Conservation (phyloP, 2,329 filamentous ascomycete species). For the Claviceps cyperi region DNA sequence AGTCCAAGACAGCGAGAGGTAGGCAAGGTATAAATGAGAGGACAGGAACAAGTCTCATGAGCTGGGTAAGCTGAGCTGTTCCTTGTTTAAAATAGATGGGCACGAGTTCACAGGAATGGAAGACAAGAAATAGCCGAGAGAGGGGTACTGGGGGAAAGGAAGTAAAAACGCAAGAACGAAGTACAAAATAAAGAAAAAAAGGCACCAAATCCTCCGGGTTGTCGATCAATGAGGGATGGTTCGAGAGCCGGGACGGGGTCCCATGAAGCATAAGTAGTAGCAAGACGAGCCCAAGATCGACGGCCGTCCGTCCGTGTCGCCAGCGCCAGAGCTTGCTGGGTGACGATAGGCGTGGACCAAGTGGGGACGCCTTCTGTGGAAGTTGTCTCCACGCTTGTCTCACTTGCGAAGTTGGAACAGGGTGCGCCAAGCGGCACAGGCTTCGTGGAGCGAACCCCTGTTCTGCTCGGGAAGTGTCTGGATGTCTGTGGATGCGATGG, state of each 20-base stretch:
- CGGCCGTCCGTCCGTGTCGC: conserved; percentile 16
- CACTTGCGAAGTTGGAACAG: conserved; percentile 31
- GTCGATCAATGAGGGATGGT: conserved; percentile 30
- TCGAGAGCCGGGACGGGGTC: conserved; percentile 24
- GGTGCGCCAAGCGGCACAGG: conserved; percentile 8
- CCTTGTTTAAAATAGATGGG: conserved; percentile 22
- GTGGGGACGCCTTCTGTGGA: conserved; percentile 7
- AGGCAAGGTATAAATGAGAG: conserved; percentile 21
- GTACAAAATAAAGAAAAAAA: conserved; percentile 25
- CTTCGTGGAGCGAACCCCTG: conserved; percentile 3
- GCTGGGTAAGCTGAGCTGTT: conserved; percentile 21
- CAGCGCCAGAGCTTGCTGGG: conserved; percentile 7
- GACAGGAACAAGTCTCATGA: conserved; percentile 21
- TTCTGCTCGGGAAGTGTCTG: conserved; percentile 1
- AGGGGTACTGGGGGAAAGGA: conserved; percentile 21
- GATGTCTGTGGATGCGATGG: no score
- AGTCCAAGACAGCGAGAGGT: conserved; percentile 1
- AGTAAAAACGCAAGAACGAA: conserved; percentile 26
- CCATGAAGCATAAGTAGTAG: conserved; percentile 37
- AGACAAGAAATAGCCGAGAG: conserved; percentile 36
- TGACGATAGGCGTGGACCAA: conserved; percentile 8
- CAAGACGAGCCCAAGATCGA: conserved; percentile 26
- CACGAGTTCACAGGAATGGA: conserved; percentile 15
- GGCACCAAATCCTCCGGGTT: conserved; percentile 29
- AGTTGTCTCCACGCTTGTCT: conserved; percentile 29